Percentiles rank a stretch among this genome's conserved stretches.
phyloP scores from a whole-genome alignment of 371 early-diverging fungal genomes.

The Zopfochytrium polystomum region DNA sequence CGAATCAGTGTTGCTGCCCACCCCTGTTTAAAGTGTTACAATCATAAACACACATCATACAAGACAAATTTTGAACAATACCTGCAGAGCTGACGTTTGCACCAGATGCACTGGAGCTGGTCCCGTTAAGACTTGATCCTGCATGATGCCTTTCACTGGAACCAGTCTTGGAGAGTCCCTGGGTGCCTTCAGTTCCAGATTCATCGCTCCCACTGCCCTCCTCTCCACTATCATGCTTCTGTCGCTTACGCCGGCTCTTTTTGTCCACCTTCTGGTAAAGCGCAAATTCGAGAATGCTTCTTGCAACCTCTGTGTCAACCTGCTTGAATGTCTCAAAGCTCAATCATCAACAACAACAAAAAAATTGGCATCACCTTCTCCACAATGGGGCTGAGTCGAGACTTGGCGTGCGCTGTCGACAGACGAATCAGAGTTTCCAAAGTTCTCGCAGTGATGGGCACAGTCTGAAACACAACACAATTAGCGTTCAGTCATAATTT shows the following conservation, averaged over 20 bases:
- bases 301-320: conserved; percentile 84
- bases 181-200: no score
- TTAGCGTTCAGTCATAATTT: neutral
- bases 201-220: conserved; percentile 22
- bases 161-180: no score
- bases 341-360: neutral
- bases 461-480: conserved; percentile 26
- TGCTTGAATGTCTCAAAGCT: conserved; percentile 15
- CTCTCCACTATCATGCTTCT: conserved; percentile 3
- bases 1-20: neutral
- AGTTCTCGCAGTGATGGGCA: conserved; percentile 96
- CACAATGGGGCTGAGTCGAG: conserved; percentile 78
- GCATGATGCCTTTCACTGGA: no score
- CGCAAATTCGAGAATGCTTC: conserved; percentile 81
- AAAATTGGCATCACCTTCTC: conserved; percentile 43
- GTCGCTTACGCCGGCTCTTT: conserved; percentile 50
- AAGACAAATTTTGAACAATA: no score
- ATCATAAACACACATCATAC: no score
- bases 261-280: conserved; percentile 84
- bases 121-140: no score
- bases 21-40: no score
- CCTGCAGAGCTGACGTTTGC: no score
- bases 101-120: no score
- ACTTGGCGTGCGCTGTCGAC: conserved; percentile 98
- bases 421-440: conserved; percentile 99